Base-by-base conservation (phyloP, 73 alveolate genomes). In the Breviolum minutum region DNA sequence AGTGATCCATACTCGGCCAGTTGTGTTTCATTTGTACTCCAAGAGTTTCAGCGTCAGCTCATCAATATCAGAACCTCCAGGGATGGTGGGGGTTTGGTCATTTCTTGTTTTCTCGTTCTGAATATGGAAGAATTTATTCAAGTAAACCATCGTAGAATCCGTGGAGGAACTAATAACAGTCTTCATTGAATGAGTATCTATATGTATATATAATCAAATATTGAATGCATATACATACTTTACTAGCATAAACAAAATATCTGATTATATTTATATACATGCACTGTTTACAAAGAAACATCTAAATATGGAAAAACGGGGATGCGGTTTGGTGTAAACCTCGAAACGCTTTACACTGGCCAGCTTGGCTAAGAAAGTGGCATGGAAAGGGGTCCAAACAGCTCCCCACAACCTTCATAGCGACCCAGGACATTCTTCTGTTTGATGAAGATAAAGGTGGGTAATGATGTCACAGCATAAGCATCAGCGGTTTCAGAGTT, bases 11-110 rank as follows among this genome's bases (percentile, higher is more conserved):
- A 76, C 86, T 13, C 16, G 61, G 40, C 61, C 5, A 61, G 61
- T n/a, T 16, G 14, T 6, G 27, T 17, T 40, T 85, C 94, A 85
- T 26, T 85, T 85, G 94, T 85, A 69, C 94, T 85, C 79, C 79
- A 85, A 63, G 30, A 85, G 69, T n/a, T 62, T 30, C 29, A 85
- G 63, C 32, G 94, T 85, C 32, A 85, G 79, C 63, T n/a, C n/a
- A 63, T 85, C 94, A 22, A 69, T 61, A 68, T 85, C 94, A 5
- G 94, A 62, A 27, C 92, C 92, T 64, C 9, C 73, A 20, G 16
- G 16, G 74, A 66, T 66, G 22, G 74, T 66, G 74, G 22, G 16
- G 74, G 6, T 66, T 66, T 66, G 74, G 74, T 66, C 26, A 20
- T 66, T 1, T 2, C 2, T 66, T 1, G 1, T 20, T 66, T 13